Percentiles rank a stretch among this genome's conserved stretches.
Conservation (phyloP, 345 rosid genomes). For the Melaleuca quinquenervia region DNA sequence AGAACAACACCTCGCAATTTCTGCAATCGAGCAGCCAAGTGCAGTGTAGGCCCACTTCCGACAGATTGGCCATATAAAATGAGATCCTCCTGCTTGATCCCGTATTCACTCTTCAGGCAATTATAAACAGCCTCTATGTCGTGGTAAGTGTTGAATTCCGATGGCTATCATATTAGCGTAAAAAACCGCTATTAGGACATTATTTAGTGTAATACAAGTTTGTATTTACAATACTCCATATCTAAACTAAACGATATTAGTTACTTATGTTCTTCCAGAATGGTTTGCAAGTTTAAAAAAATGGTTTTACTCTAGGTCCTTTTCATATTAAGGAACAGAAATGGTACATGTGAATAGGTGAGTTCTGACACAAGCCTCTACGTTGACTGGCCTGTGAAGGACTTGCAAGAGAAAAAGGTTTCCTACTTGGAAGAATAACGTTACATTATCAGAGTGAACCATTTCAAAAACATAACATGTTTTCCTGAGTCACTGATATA, state of each 20-base stretch:
- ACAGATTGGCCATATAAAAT: constrained; percentile 94
- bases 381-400: not conserved
- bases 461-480: not conserved
- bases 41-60: constrained; percentile 94
- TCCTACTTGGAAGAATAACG: not conserved
- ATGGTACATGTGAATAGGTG: not conserved
- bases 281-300: not conserved
- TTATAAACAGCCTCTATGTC: constrained; percentile 88
- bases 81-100: constrained; percentile 65
- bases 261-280: not conserved
- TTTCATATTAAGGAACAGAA: not conserved
- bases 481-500: not conserved
- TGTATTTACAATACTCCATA: not conserved
- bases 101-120: constrained; percentile 69
- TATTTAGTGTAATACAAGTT: not conserved
- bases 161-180: constrained; percentile 39
- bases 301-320: not conserved
- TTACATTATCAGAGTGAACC: not conserved
- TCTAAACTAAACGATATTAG: not conserved
- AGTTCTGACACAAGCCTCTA: not conserved
- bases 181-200: not conserved
- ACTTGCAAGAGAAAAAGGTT: not conserved
- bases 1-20: constrained; percentile 80
- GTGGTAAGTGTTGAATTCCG: constrained; percentile 84
- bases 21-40: constrained; percentile 62